phyloP scores from a whole-genome alignment of 2,329 filamentous ascomycete genomes.

The Monilinia aucupariae region DNA sequence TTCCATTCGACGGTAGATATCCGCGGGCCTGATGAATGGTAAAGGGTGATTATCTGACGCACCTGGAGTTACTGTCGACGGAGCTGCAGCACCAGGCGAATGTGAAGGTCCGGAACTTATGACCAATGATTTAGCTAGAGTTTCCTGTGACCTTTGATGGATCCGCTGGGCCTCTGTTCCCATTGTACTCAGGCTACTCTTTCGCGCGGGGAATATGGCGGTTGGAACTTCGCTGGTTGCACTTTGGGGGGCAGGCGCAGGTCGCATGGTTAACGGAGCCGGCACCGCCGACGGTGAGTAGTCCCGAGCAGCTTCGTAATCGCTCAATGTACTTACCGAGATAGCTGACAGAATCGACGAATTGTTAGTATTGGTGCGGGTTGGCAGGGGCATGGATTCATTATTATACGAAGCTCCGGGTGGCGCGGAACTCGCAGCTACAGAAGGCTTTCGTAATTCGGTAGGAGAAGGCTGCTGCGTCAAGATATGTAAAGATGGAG shows the following conservation, averaged over 20 bases:
- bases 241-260: conserved; percentile 37
- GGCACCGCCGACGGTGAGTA: conserved; percentile 50
- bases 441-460: conserved; percentile 24
- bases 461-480: conserved; percentile 25
- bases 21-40: conserved; percentile 66
- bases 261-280: conserved; percentile 42
- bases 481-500: conserved; percentile 26
- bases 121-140: conserved; percentile 32
- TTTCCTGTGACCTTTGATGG: conserved; percentile 19
- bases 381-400: neutral
- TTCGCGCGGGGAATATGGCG: conserved; percentile 51
- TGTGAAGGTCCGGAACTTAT: conserved; percentile 32
- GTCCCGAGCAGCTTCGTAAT: conserved; percentile 41
- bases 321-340: conserved; percentile 29
- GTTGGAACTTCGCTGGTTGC: conserved; percentile 33
- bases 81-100: conserved; percentile 38
- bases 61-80: conserved; percentile 36
- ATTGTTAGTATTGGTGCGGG: conserved; percentile 20
- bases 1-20: conserved; percentile 68
- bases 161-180: conserved; percentile 30
- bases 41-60: conserved; percentile 47
- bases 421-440: conserved; percentile 8
- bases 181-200: conserved; percentile 52
- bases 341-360: conserved; percentile 24
- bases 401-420: neutral